These are phyloP conservation scores for Fusarium proliferatum DNA, from an alignment of 2,329 filamentous ascomycete species.

Conservation along the genomic window DNA sequence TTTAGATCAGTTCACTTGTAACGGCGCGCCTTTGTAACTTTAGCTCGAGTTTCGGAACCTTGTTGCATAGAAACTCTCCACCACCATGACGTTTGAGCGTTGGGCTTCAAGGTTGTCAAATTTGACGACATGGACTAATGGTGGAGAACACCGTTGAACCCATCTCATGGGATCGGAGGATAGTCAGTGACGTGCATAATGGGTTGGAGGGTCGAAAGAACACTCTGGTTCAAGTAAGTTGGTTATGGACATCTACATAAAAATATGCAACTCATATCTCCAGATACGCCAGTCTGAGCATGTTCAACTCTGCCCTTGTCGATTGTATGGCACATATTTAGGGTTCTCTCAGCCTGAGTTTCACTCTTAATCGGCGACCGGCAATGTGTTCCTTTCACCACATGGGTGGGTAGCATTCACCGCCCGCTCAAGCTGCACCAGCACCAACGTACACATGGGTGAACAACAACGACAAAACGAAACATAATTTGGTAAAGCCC, in stretches of 20 bases:
- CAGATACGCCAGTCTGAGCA: neutral
- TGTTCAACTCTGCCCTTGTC: neutral
- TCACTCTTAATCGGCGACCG: neutral
- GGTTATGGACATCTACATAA: neutral
- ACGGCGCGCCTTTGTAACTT: slow-evolving; percentile 27
- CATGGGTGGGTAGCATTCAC: slow-evolving; percentile 10
- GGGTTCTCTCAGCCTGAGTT: neutral
- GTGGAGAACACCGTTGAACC: slow-evolving; percentile 25
- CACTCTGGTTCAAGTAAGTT: neutral
- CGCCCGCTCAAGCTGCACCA: slow-evolving; percentile 24
- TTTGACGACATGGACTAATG: slow-evolving; percentile 3
- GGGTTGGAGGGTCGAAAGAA: neutral
- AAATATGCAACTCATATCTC: neutral
- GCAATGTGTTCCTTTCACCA: neutral
- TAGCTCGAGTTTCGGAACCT: slow-evolving; percentile 17
- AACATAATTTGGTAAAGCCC: slow-evolving; percentile 20
- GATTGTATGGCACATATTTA: neutral
- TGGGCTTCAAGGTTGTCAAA: slow-evolving; percentile 16
- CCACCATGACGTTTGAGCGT: slow-evolving; percentile 20
- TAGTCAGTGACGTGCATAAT: slow-evolving; percentile 22
- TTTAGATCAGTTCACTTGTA: slow-evolving; percentile 26
- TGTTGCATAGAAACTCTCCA: slow-evolving; percentile 28
- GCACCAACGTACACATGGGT: slow-evolving; percentile 10
- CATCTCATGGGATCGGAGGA: slow-evolving; percentile 9
- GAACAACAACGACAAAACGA: slow-evolving; percentile 9